Evolutionary conservation across 1,284 basidiomycete genomes (phyloP).

Genomic region (Tetrapyrgos nigripes): DNA sequence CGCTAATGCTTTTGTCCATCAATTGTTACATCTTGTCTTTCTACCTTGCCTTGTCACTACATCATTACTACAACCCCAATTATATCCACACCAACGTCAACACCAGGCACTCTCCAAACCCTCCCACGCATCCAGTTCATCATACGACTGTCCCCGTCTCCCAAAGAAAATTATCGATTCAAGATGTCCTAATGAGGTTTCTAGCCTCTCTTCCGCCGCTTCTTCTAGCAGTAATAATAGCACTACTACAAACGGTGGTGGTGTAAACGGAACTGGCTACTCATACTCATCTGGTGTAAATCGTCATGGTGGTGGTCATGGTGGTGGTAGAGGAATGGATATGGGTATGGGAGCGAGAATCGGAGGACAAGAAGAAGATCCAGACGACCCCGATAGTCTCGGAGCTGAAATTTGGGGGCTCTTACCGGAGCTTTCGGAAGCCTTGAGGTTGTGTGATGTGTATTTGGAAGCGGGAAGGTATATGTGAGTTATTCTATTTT

Average conservation of each 20-base stretch:
- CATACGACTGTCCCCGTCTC: slow-evolving; percentile 34
- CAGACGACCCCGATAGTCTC: slow-evolving; percentile 37
- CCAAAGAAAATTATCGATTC: slow-evolving; percentile 23
- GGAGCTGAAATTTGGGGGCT: slow-evolving; percentile 46
- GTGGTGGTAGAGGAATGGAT: too few species aligned
- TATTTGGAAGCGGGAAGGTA: slow-evolving; percentile 61
- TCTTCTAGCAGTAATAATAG: too few species aligned
- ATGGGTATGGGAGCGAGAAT: slow-evolving; percentile 36
- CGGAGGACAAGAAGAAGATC: slow-evolving; percentile 33
- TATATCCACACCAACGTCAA: neutral
- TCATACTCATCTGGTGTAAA: too few species aligned
- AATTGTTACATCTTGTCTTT: neutral
- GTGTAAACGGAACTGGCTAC: too few species aligned
- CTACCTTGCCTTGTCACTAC: too few species aligned
- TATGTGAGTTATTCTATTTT: slow-evolving; percentile 41
- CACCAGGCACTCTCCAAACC: slow-evolving; percentile 25
- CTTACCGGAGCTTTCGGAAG: slow-evolving; percentile 59
- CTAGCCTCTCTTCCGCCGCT: too few species aligned
- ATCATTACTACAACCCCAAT: too few species aligned
- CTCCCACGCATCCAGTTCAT: slow-evolving; percentile 17
- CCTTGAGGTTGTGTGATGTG: slow-evolving; percentile 57
- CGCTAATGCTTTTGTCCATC: neutral
- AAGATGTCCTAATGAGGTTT: slow-evolving; percentile 4
- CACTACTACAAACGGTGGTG: too few species aligned
- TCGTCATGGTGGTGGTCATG: too few species aligned